Base-by-base conservation (phyloP, 2,329 filamentous ascomycete species). In the Aspergillus tamarii region DNA sequence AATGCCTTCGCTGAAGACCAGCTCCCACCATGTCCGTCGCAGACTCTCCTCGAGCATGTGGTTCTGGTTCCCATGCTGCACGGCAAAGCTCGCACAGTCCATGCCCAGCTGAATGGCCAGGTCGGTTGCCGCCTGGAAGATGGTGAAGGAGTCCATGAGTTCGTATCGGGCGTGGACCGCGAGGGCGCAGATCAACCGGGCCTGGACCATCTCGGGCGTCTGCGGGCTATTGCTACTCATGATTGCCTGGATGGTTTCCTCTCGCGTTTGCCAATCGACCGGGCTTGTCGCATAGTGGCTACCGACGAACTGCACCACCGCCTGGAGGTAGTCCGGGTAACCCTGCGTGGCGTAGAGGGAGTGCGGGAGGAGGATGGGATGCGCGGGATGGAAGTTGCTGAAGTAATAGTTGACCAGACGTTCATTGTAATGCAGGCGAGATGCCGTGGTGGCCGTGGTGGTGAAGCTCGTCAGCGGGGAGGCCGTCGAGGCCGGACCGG, bases 21-120 rank as follows among this genome's bases (percentile, higher is more conserved):
- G 43, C 57, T 60, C 57, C 57, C 57, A 60, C 57, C 57, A 60
- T 4, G 57, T 60, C 39, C 57, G 43, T 6, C 57, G 43, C 19
- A 28, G 21, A 28, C 57, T 53, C 34, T 60, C 46, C 11, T 54
- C 52, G 16, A 53, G 50, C 50, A 53, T 53, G n/a, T n/a, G 50
- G 50, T 53, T 53, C 50, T 53, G 50, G 23, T 34, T 34, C 9
- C 50, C 50, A 21, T 53, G 50, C n/a, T 34, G 50, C 19, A 21
- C 11, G 30, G 50, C 50, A n/a, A 53, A 59, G 45, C 36, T 30
- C 2, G 43, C 21, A 9, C 45, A 52, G 57, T 59, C 48, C 57
- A 59, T 59, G 21, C 46, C 28, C 4, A 59, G 45, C 12, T 52
- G 43, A 19, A 59, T 52, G 10, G 46, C 57, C 14, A 60, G n/a